phyloP scores from a whole-genome alignment of 2,329 filamentous ascomycete genomes.

The Alternaria triticimaculans region DNA sequence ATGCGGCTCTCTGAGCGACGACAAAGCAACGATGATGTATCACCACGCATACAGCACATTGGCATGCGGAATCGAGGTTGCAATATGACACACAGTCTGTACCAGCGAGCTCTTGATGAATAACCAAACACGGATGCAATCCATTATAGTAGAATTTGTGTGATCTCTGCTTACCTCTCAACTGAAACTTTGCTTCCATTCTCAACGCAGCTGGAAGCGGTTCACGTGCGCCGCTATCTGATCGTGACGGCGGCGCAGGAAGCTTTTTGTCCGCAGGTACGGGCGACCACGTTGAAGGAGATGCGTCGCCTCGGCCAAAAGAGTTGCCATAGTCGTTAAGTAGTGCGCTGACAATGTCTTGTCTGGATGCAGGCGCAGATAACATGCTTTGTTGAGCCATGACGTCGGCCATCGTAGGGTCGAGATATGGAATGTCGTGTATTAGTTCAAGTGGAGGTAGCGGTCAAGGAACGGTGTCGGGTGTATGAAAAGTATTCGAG shows the following conservation, averaged over 20 bases:
- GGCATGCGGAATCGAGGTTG: conserved; percentile 3
- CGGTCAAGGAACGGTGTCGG: neutral
- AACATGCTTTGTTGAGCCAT: conserved; percentile 34
- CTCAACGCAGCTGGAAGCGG: conserved; percentile 30
- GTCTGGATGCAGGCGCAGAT: conserved; percentile 39
- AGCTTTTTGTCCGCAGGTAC: conserved; percentile 40
- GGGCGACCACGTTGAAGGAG: conserved; percentile 31
- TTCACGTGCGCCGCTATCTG: conserved; percentile 32
- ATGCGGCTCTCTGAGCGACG: neutral
- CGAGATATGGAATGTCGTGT: neutral
- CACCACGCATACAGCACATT: neutral
- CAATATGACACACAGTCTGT: neutral
- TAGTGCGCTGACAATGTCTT: conserved; percentile 49
- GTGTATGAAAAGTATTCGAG: conserved; percentile 13
- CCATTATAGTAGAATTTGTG: neutral
- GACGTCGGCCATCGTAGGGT: conserved; percentile 34
- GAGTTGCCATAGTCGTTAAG: conserved; percentile 47
- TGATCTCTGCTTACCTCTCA: conserved; percentile 39
- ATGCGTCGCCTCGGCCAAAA: conserved; percentile 33
- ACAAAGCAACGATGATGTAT: neutral
- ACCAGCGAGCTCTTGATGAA: neutral
- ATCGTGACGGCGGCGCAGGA: conserved; percentile 36
- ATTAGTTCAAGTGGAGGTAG: conserved; percentile 4
- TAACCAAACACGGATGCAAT: neutral
- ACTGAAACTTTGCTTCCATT: conserved; percentile 42